Percentiles rank a stretch among this genome's conserved stretches.
These are phyloP conservation scores for Aspergillus ochraceus DNA, from an alignment of 2,329 filamentous ascomycete genomes.

Conservation along the genomic window DNA sequence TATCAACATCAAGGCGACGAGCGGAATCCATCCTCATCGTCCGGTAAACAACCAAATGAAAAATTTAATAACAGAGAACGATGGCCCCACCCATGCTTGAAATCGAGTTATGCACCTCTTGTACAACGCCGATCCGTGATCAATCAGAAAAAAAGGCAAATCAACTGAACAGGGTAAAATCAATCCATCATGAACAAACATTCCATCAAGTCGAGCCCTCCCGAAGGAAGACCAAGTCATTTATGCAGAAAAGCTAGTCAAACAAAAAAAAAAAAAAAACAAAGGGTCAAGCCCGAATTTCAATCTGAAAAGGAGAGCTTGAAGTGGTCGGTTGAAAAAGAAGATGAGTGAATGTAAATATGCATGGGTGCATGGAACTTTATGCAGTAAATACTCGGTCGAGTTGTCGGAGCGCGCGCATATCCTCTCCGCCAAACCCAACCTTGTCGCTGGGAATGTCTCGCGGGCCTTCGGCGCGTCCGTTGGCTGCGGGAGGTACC, in stretches of 20 bases:
- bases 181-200: not conserved
- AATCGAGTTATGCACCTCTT: conserved; percentile 19
- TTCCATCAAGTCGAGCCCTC: not conserved
- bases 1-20: not conserved
- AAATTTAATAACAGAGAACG: not conserved
- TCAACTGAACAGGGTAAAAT: not conserved
- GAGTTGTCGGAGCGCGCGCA: conserved; percentile 64
- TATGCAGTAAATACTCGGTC: conserved; percentile 54
- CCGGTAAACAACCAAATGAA: not conserved
- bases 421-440: conserved; percentile 61
- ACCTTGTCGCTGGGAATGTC: conserved; percentile 60
- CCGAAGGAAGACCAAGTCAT: not conserved
- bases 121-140: conserved; percentile 19
- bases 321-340: conserved; percentile 5
- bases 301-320: conserved; percentile 15
- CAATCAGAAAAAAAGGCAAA: not conserved
- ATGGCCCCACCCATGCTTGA: conserved; percentile 20
- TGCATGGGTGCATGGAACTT: conserved; percentile 1
- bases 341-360: not conserved
- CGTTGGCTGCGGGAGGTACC: conserved; percentile 17
- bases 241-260: not conserved
- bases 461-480: conserved; percentile 44
- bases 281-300: not conserved
- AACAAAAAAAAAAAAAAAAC: conserved; percentile 1
- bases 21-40: not conserved